Evolutionary conservation across 2,329 filamentous ascomycete species (phyloP), one percentile per base, ranked within the genome.

Genomic region (Onygenales sp.): DNA sequence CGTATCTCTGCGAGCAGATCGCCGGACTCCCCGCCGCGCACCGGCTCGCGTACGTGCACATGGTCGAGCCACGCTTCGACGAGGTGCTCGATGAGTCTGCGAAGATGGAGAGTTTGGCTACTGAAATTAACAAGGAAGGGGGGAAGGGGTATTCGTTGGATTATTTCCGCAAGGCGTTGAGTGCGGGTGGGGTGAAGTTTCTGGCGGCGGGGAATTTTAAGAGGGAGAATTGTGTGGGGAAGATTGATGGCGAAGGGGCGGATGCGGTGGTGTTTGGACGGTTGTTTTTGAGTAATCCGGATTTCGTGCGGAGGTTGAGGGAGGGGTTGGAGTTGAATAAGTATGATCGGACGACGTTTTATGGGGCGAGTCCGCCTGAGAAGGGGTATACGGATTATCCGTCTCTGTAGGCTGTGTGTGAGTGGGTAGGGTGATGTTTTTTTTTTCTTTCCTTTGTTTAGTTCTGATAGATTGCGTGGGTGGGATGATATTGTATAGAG

Each of bases 21-120:
- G 72, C 82, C 41, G 60, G 68, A 32, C 72, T 77, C 43, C 68
- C 82, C 8, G 77, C 74, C 51, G 65, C 70, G 27, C 64, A 83
- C 1, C 72, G 76, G 1, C 69, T 87, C 10, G 77, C 82, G 0
- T 87, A 82, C 61, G 63, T 85, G 2, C 83, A 86, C 63, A 55
- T 85, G 0, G 69, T 87, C 7, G 82, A 87, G 61, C 75, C 80
- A 0, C 75, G 81, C 0, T 68, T 83, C 53, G 47, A 58, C 38
- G 59, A 55, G 17, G 45, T 48, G 8, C 14, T 48, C 1, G 45
- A 48, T 27, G 45, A 48, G 6, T 9, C 27, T 14, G 45, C 45
- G 33, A 48, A 48, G 45, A 2, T 48, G 32, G 45, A 32, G 4
- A 35, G 32, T n/a, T 11, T 48, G 7, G 52, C 57, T 27, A 52